Evolutionary conservation across 371 early-diverging fungal species (phyloP), one percentile per base, ranked within the genome.

Genomic region (Smittium culicis): DNA sequence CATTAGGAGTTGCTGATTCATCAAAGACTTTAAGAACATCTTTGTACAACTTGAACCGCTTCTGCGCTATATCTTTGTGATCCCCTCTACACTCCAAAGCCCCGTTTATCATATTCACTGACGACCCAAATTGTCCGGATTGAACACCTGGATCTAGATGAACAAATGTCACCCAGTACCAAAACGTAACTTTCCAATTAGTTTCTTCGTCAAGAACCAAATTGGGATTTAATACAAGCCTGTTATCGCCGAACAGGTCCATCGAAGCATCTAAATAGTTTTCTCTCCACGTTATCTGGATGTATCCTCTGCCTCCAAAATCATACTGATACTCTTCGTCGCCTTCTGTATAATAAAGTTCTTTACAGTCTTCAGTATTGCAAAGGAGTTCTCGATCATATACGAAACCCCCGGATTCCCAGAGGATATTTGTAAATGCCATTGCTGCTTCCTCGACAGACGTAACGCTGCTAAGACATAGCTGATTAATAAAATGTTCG

Each of bases 321-420:
- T 72, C 66, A 16, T 1, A 0, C 27, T 56, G 54, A 0, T 63
- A 61, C 2, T 32, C 3, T 16, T 33, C 1, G 34, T 58, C 68
- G 54, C 27, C 1, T 16, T 32, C 28, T 17, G 68, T 3, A 28
- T 17, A 20, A 34, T 67, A 67, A 28, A 5, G 28, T 1, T 29
- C 68, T n/a, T 34, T 59, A 3, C 68, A 66, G 54, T 56, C 67
- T 54, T 28, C 55, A 3, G 68, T 66, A 55, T 69, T 34, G 69
- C 78, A 78, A 24, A 58, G 70, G 59, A 70, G 70, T 62, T 78
- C 78, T 31, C 70, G 67, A 64, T 72, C 74, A 70, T 71, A 69
- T 1, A 59, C 67, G 32, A 78, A 62, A 0, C 78, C 78, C 45
- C 70, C 78, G 25, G 78, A 77, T 34, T 78, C 78, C 77, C 77